Evolutionary conservation across 495 filamentous ascomycete genomes (phyloP), one percentile per base, ranked within the genome.

Genomic region (Aspergillus bridgeri): DNA sequence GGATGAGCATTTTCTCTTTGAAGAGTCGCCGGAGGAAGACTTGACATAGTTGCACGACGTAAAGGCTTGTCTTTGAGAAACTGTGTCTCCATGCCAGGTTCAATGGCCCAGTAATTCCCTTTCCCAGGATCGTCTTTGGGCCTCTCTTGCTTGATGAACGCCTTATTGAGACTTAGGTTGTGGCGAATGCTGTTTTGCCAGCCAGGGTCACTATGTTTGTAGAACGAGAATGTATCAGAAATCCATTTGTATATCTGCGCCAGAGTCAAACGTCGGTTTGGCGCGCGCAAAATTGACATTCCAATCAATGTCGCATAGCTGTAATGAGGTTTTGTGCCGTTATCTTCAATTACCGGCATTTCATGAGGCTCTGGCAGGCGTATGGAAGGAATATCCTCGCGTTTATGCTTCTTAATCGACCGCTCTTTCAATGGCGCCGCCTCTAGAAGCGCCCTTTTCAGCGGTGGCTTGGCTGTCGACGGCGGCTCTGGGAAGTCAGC

Each of bases 221-320:
- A 98, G 71, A 89, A 96, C 3, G 81, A 83, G 69, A 90, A 98
- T 4, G 88, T 94, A 67, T 98, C 91, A 1, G 90, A 91, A 57
- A 98, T 98, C 94, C 94, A 98, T 66, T 94, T 96, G 82, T 98
- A 98, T 60, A 98, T 98, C 68, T 97, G 92, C n/a, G 92, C 86
- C 1, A 98, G 79, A 2, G 94, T 97, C 50, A 98, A 76, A 42
- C 89, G 86, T 21, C 91, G 86, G 44, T 89, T 86, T 25, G 90
- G 86, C 5, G 94, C 89, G 43, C 94, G 86, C 19, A 98, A 76
- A 63, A 98, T 98, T 21, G 94, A 89, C 92, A 97, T 97, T 60
- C 90, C 94, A 63, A 98, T 98, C 42, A 98, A 79, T n/a, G 84
- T 87, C 11, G 94, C 94, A 69, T 98, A 98, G 71, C 93, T 97